Conservation (phyloP, 257 asterid species). For the Solanum sitiens region DNA sequence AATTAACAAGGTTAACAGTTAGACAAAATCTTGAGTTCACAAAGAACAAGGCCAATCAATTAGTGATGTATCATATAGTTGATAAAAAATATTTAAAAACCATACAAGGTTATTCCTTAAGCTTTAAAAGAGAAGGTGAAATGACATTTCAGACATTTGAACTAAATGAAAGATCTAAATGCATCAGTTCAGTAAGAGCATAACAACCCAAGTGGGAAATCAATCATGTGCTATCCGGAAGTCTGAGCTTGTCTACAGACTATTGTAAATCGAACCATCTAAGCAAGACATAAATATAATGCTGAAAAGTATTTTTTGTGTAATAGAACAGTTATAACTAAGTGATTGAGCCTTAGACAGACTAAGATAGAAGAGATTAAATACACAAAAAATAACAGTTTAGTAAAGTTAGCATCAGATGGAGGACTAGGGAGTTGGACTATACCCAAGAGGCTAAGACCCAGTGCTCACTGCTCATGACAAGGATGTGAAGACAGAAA, state of each 20-base stretch:
- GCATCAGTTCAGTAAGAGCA: background rate
- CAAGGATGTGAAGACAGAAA: background rate
- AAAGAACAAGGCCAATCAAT: background rate
- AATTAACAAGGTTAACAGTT: background rate
- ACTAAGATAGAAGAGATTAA: background rate
- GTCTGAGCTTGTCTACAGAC: background rate
- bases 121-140: background rate
- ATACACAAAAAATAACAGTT: background rate
- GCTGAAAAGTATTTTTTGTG: background rate
- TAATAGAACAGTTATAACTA: background rate
- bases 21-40: background rate
- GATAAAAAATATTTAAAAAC: background rate
- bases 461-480: background rate
- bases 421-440: background rate
- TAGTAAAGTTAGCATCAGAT: background rate
- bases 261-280: background rate
- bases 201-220: background rate
- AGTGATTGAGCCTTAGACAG: background rate
- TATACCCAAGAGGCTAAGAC: background rate
- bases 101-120: background rate
- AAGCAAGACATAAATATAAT: background rate
- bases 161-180: background rate
- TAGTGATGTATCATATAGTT: background rate
- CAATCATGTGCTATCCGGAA: background rate
- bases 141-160: background rate